Percentiles rank a stretch among this genome's conserved stretches.
phyloP scores from a whole-genome alignment of 2,329 filamentous ascomycete genomes.

The Drechslerella dactyloides region DNA sequence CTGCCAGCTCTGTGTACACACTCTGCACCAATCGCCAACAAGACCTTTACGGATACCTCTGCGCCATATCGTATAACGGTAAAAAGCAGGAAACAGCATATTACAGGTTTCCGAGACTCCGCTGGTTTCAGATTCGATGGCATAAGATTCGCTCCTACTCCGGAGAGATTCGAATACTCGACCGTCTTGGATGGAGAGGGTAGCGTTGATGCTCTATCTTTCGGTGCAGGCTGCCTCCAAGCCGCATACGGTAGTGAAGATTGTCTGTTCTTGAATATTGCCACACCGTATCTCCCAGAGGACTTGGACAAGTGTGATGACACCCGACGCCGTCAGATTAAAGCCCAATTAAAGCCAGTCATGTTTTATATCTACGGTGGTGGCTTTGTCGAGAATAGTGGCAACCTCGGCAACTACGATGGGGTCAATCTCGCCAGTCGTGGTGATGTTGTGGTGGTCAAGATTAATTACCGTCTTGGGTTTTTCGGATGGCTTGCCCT shows the following conservation, averaged over 20 bases:
- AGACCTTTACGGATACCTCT: conserved; percentile 56
- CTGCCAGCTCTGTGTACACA: conserved; percentile 61
- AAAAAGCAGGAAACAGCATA: conserved; percentile 58
- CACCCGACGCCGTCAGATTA: conserved; percentile 32
- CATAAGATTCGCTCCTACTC: conserved; percentile 61
- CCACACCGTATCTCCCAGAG: conserved; percentile 34
- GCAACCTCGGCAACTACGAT: conserved; percentile 69
- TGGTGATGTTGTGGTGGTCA: conserved; percentile 65
- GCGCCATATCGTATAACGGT: conserved; percentile 58
- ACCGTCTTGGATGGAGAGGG: conserved; percentile 58
- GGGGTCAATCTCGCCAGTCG: conserved; percentile 63
- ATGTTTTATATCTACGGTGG: conserved; percentile 61
- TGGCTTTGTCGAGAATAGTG: conserved; percentile 64
- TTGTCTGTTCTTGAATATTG: conserved; percentile 62
- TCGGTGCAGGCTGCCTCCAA: conserved; percentile 60
- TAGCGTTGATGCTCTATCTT: conserved; percentile 57
- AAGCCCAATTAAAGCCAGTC: conserved; percentile 26
- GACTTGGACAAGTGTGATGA: not conserved
- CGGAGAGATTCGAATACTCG: conserved; percentile 61
- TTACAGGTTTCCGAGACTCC: conserved; percentile 60
- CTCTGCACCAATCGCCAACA: conserved; percentile 59
- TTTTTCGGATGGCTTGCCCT: conserved; percentile 64
- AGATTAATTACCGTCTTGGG: conserved; percentile 64
- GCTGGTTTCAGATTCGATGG: conserved; percentile 64
- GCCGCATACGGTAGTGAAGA: conserved; percentile 60